Base-by-base conservation (phyloP, 345 rosid species). In the Linum tenue region DNA sequence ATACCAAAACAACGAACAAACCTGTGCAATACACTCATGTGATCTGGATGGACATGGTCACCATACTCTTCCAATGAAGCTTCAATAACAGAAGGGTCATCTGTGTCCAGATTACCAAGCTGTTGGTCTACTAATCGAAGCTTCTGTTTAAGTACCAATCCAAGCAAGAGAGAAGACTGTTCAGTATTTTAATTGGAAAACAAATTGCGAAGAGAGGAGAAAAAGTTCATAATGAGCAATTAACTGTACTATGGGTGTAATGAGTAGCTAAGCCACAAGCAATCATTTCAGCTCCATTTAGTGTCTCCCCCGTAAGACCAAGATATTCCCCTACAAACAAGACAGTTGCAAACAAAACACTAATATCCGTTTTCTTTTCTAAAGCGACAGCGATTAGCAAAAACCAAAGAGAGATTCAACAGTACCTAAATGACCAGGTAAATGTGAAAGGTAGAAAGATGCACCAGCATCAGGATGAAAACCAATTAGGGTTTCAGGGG, bases 401-500 rank as follows among this genome's bases (percentile, higher is more conserved):
- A n/a, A 7, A 57, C 36, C 37, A 57, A 7, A 57, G 8, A 57
- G 8, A 16, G 17, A 57, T 37, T 61, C 68, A 70, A 62, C 42
- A 63, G 67, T 82, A 94, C 96, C 99, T 72, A 94, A 76, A 78
- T 81, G 83, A 72, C 95, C 96, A 56, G 92, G 95, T 67, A 94
- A 80, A 70, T 68, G 96, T 37, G 99, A 81, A 40, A 94, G 95
- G 77, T 85, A 71, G 84, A 85, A 90, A 55, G 97, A 94, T 64
- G 97, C 97, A 9, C 89, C 97, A 59, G 99, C 99, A 79, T 94
- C 97, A 60, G 99, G 99, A 76, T 90, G 96, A 75, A 90, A 88
- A 50, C 96, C 97, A 65, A 94, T 94, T 39, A 81, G 81, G 76
- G 92, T 82, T 81, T 94, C 99, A 22, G 97, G 99, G 39, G 96